Evolutionary conservation across 495 filamentous ascomycete genomes (phyloP), one percentile per base, ranked within the genome.

Genomic region (Tirmania nivea): DNA sequence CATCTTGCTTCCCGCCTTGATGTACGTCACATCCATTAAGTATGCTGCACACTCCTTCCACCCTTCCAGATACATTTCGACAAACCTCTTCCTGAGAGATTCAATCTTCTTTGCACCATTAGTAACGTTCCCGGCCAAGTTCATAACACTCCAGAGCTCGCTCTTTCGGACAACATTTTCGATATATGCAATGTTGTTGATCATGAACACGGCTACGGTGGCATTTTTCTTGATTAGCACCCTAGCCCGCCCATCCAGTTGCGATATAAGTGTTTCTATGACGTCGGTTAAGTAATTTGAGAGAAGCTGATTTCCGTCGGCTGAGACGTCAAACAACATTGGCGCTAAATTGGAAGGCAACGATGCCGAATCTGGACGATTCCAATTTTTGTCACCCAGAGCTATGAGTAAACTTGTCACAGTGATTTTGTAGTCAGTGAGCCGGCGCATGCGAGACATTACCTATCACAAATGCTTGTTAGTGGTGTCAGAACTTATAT

Each of bases 351-450:
- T 71, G 17, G 73, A 70, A 12, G 72, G 75, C 39, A 72, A 75
- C 8, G 70, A 73, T 34, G 68, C 65, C 17, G 71, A 59, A 16
- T 66, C 63, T 0, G 63, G 65, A 8, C 72, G 67, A 34, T 76
- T 78, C 90, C 90, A 99, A 51, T 90, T 90, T 6, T 87, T 85
- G 62, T 94, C 87, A 17, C 90, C 90, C 5, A 99, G 69, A 2
- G 86, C 90, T 12, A 89, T 79, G 71, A 96, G 76, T 57, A 99
- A 83, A 54, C 84, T 86, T 19, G 83, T 83, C 16, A 96, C 74
- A 9, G 89, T 84, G n/a, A 77, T 75, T 5, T 88, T 76, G 69
- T 93, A 96, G 48, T 80, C 78, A 14, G 87, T 82, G 75, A 99
- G 78, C 20, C 81, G 83, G 57, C 86, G 78, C 25, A 99, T 71